Base-by-base conservation (phyloP, 2,329 filamentous ascomycete species). In the Microsporum ferrugineum region DNA sequence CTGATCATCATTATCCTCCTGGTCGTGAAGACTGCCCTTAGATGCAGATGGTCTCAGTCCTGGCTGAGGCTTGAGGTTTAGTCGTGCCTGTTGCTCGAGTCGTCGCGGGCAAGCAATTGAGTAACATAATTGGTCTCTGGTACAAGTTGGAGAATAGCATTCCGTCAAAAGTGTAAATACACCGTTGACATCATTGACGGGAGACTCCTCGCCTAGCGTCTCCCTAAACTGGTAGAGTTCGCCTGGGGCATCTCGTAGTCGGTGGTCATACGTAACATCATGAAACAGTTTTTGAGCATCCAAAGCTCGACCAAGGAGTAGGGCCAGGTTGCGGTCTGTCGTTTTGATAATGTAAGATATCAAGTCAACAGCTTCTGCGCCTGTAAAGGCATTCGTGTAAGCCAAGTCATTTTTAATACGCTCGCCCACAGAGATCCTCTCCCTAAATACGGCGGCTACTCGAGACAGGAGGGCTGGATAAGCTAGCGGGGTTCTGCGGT, bases 271-370 rank as follows among this genome's bases (percentile, higher is more conserved):
- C 0, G 92, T 96, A 58, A 97, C 94, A 80, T 99, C 94, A 77
- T 99, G 94, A 72, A 99, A 99, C 77, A 96, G 96, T 73, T 97
- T 97, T 71, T 99, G 94, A 29, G 94, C 94, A 76, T 99, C 94
- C 63, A 99, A 78, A 47, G 94, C 91, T 71, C 94, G 84, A 64
- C 94, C 94, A 14, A 99, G 79, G 7, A 99, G 83, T 57, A 99
- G 79, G 8, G 94, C 94, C 63, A 99, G 79, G 71, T 99, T 99
- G 62, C 94, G 85, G 75, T 99, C 94, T 0, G 90, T 96, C 1
- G 94, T 99, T 70, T 95, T 88, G 74, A 99, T 97, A 66, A 99
- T 97, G 71, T 95, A 95, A 0, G 89, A 89, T 65, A 99, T 88
- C 62, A 97, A 82, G 72, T 99, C 94, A 23, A 99, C 94, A 23